Conservation (phyloP, 2,329 filamentous ascomycete species). For the Plenodomus biglobosus region DNA sequence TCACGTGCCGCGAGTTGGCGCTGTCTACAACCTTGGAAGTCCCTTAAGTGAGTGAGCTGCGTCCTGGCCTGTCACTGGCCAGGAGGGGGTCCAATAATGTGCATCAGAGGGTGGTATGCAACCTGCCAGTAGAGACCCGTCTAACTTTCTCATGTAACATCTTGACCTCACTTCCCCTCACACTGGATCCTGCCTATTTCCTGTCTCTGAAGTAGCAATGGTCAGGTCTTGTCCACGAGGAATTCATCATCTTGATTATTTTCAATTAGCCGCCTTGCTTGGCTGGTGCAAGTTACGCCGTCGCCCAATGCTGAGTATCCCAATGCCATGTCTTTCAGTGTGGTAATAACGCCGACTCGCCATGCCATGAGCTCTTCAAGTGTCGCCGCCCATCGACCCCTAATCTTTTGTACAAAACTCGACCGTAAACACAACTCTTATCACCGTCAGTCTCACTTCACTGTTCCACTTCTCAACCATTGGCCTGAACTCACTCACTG, state of each 20-base stretch:
- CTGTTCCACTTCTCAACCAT: background rate
- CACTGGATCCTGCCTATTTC: background rate
- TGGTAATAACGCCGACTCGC: conserved; percentile 27
- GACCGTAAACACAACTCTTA: background rate
- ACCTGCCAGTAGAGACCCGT: background rate
- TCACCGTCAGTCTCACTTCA: background rate
- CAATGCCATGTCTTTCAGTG: conserved; percentile 16
- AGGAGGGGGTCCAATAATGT: background rate
- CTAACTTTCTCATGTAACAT: background rate
- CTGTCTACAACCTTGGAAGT: background rate
- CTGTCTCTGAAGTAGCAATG: background rate
- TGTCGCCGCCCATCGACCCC: conserved; percentile 5
- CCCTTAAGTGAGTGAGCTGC: too few species aligned
- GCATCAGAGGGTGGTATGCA: background rate
- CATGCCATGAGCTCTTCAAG: conserved; percentile 19
- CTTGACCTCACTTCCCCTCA: background rate
- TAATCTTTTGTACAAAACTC: conserved; percentile 28
- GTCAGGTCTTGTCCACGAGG: conserved; percentile 7
- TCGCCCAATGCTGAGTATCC: conserved; percentile 25
- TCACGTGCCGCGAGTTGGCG: conserved; percentile 9
- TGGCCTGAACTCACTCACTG: background rate
- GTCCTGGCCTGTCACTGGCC: background rate
- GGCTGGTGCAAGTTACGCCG: conserved; percentile 26
- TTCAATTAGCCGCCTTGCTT: conserved; percentile 24
- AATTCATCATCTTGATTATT: conserved; percentile 30